Evolutionary conservation across 805 yeast species (phyloP).

Genomic region (Candida khao-thaluensis): DNA sequence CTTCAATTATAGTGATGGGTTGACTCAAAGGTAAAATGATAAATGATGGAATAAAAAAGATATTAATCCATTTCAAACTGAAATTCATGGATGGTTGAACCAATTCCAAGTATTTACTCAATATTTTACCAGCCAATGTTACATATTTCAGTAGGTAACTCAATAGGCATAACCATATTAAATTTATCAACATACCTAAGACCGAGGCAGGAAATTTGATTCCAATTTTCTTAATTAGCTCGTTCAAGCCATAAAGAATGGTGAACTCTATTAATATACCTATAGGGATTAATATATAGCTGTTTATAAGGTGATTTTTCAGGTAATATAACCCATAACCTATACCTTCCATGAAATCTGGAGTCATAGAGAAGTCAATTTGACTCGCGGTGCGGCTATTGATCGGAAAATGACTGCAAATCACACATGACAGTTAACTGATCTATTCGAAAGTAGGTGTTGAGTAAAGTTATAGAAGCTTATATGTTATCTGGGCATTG

Average conservation of each 20-base stretch:
- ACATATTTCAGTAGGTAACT: slow-evolving; percentile 25
- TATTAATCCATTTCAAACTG: slow-evolving; percentile 72
- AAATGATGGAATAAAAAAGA: slow-evolving; percentile 76
- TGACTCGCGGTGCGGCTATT: slow-evolving; percentile 6
- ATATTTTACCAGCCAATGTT: slow-evolving; percentile 17
- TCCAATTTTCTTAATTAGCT: slow-evolving; percentile 42
- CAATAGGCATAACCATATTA: slow-evolving; percentile 42
- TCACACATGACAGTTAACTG: too few relatives aligned
- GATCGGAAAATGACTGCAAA: too few relatives aligned
- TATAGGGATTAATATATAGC: slow-evolving; percentile 47
- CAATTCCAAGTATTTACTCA: slow-evolving; percentile 31
- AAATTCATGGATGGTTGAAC: slow-evolving; percentile 68
- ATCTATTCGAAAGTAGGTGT: too few relatives aligned
- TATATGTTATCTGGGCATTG: too few relatives aligned
- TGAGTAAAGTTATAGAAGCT: too few relatives aligned
- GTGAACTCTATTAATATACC: slow-evolving; percentile 48
- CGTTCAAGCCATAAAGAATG: slow-evolving; percentile 54
- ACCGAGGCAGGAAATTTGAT: slow-evolving; percentile 70
- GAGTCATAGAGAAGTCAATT: slow-evolving; percentile 1
- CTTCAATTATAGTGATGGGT: slow-evolving; percentile 65
- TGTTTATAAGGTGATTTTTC: slow-evolving; percentile 34
- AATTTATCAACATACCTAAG: slow-evolving; percentile 62
- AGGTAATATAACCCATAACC: slow-evolving; percentile 34
- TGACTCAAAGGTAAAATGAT: slow-evolving; percentile 66
- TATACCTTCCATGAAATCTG: slow-evolving; percentile 4